Evolutionary conservation across 805 yeast genomes (phyloP), one percentile per base, ranked within the genome.

Genomic region (Millerago galiae): DNA sequence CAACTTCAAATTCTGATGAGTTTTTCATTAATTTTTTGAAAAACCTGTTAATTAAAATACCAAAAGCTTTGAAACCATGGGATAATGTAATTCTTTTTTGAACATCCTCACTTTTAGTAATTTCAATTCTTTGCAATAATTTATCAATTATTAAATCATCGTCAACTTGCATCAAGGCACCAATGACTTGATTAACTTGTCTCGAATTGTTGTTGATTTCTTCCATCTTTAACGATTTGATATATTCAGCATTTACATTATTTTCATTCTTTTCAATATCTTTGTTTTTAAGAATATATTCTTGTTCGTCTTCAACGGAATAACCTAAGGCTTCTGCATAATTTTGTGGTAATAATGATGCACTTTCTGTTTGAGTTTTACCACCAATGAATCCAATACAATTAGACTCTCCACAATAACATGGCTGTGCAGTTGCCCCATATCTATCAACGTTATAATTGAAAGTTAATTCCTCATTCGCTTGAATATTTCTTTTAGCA

Each of bases 331-430:
- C 97, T 48, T 85, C 95, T 9, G 93, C 79, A 29, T 84, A 73
- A 18, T 79, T 75, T 48, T 86, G 91, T 2, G 98, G 96, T 38
- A 91, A 70, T 44, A 87, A 66, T 32, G 86, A 72, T 1, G 91
- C 91, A 27, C 91, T 85, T 52, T 89, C 95, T 2, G 98, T 89
- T 66, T 93, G 99, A 3, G 96, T 91, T 62, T 89, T 90, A 38
- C 99, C 99, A 50, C 98, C 99, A 69, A 91, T 77, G 51, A 83
- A 82, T 28, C 97, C 96, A 34, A 88, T 73, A 72, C 99, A 91
- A 62, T 88, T 90, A 25, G 83, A 71, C 50, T 89, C 95, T 3
- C 95, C 96, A 67, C 99, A 91, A 63, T 84, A 85, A 65, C 99
- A 91, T 27, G 85, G 83, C 65, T 93, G 98, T 12, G 95, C 88